Base-by-base conservation (phyloP, 1,284 basidiomycete species). In the Meira miltonrushii region DNA sequence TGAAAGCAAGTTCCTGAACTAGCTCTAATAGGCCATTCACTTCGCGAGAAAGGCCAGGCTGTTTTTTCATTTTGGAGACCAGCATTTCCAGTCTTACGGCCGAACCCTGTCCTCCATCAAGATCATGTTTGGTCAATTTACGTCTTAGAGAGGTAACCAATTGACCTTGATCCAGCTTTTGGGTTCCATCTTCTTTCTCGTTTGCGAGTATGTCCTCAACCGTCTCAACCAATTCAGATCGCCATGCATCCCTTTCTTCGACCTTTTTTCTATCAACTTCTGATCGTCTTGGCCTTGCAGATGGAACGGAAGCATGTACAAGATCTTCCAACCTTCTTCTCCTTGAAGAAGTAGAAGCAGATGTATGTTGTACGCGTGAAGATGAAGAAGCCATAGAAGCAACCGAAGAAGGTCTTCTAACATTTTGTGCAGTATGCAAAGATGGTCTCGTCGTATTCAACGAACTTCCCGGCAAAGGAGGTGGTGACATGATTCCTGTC, bases 31-130 rank as follows among this genome's bases (percentile, higher is more conserved):
- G 8, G 3, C 28, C 28, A 8, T 33, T 33, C 28, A 33, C 8
- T 4, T 33, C 28, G 3, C 28, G 28, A 3, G 28, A 33, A 33
- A 33, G 28, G 3, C 8, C 28, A 3, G 28, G 28, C 28, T 8
- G 28, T 33, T 33, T 33, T 33, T 33, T 49, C 37, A 60, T 49
- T 43, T 64, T 40, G 8, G 61, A 55, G 6, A 69, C 28, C 17
- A 62, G 52, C 49, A 59, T 62, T 38, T 66, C 56, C 33, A 64
- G 64, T 1, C 62, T 60, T 13, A 55, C 64, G 11, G 59, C 49
- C 9, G 65, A 61, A 17, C 66, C 62, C 54, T 68, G 66, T 3
- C 67, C 67, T 40, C 67, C 67, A 15, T 68, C 67, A 2, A 65
- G 62, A 15, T 64, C 66, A 33, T 53, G 46, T 12, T 23, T 48